A percentile compares a stretch with the other conserved stretches of the same genome.
Evolutionary conservation across 2,329 filamentous ascomycete genomes (phyloP).

Genomic region (Apiospora malaysiana): DNA sequence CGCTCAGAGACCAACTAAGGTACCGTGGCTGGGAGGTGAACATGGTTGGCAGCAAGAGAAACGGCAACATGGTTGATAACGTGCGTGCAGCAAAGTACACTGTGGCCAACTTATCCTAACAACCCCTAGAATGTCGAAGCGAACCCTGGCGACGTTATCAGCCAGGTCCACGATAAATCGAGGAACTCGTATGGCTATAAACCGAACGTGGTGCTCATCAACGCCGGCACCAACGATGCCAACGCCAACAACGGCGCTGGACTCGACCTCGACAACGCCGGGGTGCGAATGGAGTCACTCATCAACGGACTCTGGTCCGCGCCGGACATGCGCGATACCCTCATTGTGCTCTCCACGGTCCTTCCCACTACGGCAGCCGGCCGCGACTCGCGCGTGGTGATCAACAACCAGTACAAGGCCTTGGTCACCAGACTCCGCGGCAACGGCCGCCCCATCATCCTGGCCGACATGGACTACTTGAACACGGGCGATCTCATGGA

Average conservation of each 20-base stretch:
- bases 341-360: slow-evolving; percentile 42
- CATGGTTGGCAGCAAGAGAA: slow-evolving; percentile 34
- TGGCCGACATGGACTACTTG: slow-evolving; percentile 24
- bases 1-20: slow-evolving; percentile 31
- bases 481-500: slow-evolving; percentile 27
- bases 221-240: slow-evolving; percentile 42
- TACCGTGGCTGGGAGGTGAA: slow-evolving; percentile 34
- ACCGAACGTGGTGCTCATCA: slow-evolving; percentile 35
- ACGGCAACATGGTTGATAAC: slow-evolving; percentile 34
- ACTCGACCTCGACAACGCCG: slow-evolving; percentile 31
- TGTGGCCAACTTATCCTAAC: background rate
- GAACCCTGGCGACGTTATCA: slow-evolving; percentile 26
- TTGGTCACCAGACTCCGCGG: slow-evolving; percentile 26
- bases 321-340: slow-evolving; percentile 32
- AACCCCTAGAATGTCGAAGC: slow-evolving; percentile 29
- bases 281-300: slow-evolving; percentile 33
- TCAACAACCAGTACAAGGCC: slow-evolving; percentile 35
- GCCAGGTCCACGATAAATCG: slow-evolving; percentile 24
- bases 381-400: slow-evolving; percentile 17
- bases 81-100: slow-evolving; percentile 27
- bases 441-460: slow-evolving; percentile 4
- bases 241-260: slow-evolving; percentile 14
- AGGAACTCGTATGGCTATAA: slow-evolving; percentile 22
- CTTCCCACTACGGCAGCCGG: slow-evolving; percentile 30
- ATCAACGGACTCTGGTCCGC: slow-evolving; percentile 33